Conservation (phyloP, 768 basidiomycete species). For the Leccinum boreale region DNA sequence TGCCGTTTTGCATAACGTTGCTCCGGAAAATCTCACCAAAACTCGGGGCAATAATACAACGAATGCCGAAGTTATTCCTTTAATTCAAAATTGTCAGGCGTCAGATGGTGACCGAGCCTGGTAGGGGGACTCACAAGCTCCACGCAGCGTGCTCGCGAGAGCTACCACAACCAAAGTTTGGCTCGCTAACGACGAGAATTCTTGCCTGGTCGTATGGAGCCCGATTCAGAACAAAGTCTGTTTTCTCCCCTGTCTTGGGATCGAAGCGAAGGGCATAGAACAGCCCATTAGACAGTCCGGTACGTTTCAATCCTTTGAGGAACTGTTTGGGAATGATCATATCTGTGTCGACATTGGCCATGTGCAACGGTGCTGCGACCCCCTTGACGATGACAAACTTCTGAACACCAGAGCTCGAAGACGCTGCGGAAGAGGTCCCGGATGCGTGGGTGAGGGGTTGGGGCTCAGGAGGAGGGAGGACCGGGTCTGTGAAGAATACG, state of each 20-base stretch:
- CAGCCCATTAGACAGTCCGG: constrained; percentile 80
- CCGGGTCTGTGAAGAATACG: constrained; percentile 76
- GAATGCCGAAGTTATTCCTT: constrained; percentile 88
- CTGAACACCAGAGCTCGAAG: constrained; percentile 46
- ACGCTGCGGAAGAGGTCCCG: constrained; percentile 28
- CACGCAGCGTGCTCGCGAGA: constrained; percentile 91
- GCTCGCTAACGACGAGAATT: constrained; percentile 80
- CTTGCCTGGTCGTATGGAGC: constrained; percentile 71
- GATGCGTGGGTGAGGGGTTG: constrained; percentile 35
- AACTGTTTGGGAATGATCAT: constrained; percentile 95
- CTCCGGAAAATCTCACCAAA: constrained; percentile 90
- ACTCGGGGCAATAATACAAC: constrained; percentile 82
- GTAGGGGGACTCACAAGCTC: constrained; percentile 58
- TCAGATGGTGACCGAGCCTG: neutral
- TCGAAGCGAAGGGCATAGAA: constrained; percentile 83
- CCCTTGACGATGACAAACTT: constrained; percentile 74
- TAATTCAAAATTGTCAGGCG: neutral
- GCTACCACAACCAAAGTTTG: constrained; percentile 90
- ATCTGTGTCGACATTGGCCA: constrained; percentile 88
- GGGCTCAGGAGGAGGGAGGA: constrained; percentile 53
- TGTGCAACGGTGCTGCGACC: constrained; percentile 74
- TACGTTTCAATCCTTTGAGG: constrained; percentile 87
- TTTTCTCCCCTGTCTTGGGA: constrained; percentile 70
- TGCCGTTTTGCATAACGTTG: constrained; percentile 92
- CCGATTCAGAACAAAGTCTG: constrained; percentile 83